phyloP scores from a whole-genome alignment of 192 early-diverging fungal genomes.

The Rhizophagus prolifer region DNA sequence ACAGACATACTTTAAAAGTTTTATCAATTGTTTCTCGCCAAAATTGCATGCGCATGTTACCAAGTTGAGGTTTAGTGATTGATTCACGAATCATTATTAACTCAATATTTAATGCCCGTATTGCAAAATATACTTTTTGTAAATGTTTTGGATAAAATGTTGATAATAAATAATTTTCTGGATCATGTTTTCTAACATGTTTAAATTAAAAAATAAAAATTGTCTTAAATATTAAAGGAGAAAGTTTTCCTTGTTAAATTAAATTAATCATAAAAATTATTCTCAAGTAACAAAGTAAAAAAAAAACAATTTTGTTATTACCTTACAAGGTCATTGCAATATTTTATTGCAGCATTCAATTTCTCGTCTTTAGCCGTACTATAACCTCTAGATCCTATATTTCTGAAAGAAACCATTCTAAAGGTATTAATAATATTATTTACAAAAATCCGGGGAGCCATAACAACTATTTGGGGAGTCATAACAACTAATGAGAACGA shows the following conservation, averaged over 20 bases:
- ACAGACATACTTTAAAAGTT: conserved; percentile 54
- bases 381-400: neutral
- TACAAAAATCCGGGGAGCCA: neutral
- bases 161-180: conserved; percentile 74
- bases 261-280: too few species aligned
- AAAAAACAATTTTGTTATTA: neutral
- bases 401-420: neutral
- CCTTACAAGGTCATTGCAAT: conserved; percentile 33
- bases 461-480: neutral
- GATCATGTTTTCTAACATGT: conserved; percentile 57
- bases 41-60: conserved; percentile 80
- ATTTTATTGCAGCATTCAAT: conserved; percentile 29
- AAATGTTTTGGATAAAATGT: conserved; percentile 72
- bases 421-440: neutral
- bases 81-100: conserved; percentile 74
- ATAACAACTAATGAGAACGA: neutral
- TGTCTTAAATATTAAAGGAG: too few species aligned
- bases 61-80: conserved; percentile 66
- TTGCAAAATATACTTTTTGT: conserved; percentile 67
- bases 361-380: conserved; percentile 8
- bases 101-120: conserved; percentile 92
- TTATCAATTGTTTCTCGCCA: conserved; percentile 87
- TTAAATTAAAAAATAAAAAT: too few species aligned
- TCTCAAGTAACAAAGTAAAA: neutral
- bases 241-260: neutral